Base-by-base conservation (phyloP, 192 early-diverging fungal genomes). In the Backusella westeae region DNA sequence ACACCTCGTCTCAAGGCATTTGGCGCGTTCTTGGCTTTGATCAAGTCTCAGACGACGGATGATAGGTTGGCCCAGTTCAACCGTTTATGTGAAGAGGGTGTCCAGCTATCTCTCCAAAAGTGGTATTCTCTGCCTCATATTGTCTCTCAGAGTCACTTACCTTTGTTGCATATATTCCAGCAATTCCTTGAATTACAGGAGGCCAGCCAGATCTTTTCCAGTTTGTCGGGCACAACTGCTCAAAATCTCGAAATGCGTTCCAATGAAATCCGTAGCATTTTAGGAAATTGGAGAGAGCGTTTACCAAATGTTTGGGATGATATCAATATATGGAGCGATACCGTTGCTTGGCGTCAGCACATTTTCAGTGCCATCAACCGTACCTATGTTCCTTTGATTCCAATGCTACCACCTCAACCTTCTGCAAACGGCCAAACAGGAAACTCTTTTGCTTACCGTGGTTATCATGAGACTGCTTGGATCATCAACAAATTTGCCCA, bases 381-480 rank as follows among this genome's bases (percentile, higher is more conserved):
- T 69, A 92, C 97, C 1, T 99, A 98, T 77, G 82, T 96, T 15
- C 97, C 96, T 1, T 84, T 98, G 35, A 87, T 93, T 38, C 88
- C 90, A 14, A 78, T 86, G 29, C 75, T 89, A 42, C 85, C 82
- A 34, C 85, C 86, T 35, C 78, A 73, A 34, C 34, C 46, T 12
- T 73, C 63, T 14, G 81, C 84, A 8, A 86, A 89, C 29, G 78
- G 83, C 4, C 86, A 87, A 34, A 82, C 86, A 85, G 86, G 90
- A 2, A 93, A 94, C 74, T 96, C 97, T 38, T 95, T 93, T 76
- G 96, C 97, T 0, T 99, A 96, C 82, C 92, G 97, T 23, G 98
- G 98, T 29, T 97, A 97, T 83, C 98, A 99, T 82, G 97, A 99
- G 82, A 99, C 97, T 35, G 98, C 98, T 4, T 99, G 98, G 98